Base-by-base conservation (phyloP, 2,329 filamentous ascomycete genomes). In the Fusarium udum region DNA sequence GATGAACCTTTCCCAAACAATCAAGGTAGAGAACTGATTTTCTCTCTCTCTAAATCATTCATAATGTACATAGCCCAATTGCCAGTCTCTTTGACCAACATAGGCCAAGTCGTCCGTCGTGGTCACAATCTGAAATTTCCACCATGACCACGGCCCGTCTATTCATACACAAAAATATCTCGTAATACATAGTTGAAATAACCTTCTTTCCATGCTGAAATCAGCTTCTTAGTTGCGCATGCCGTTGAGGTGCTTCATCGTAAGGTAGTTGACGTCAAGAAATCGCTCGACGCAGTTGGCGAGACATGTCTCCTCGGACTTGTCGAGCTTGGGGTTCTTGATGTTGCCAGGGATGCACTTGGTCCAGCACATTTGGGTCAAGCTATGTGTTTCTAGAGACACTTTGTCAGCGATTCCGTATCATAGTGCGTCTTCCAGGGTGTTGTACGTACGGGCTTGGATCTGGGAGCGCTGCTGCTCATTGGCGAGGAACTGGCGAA, bases 251-350 rank as follows among this genome's bases (percentile, higher is more conserved):
- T 98, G 93, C 86, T 91, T 92, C 83, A 98, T 86, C n/a, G 97
- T 93, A 60, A 94, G 86, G 74, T 93, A 84, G 84, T 95, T 96
- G 72, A 95, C 89, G 83, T 99, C 96, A 85, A 98, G 88, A 84
- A 97, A 98, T 64, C 96, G 89, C 79, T 97, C 93, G 64, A 98
- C 95, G 80, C 96, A 99, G 86, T 97, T 98, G 82, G 91, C 87
- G 81, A 97, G 89, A 83, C 96, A 99, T 14, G 87, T 84, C 85
- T 96, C 92, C 85, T 99, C 96, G 70, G 84, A 86, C 78, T 88
- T 89, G 75, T 97, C 94, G 75, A 99, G 86, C 78, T 90, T 89
- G 34, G 90, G 89, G 69, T 87, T 89, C 76, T 91, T 91, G 81
- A 98, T 92, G 65, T 87, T 87, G 61, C 90, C 87, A 14, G 93